Conservation (phyloP, 2,329 filamentous ascomycete species). For the Talaromyces atroroseus region DNA sequence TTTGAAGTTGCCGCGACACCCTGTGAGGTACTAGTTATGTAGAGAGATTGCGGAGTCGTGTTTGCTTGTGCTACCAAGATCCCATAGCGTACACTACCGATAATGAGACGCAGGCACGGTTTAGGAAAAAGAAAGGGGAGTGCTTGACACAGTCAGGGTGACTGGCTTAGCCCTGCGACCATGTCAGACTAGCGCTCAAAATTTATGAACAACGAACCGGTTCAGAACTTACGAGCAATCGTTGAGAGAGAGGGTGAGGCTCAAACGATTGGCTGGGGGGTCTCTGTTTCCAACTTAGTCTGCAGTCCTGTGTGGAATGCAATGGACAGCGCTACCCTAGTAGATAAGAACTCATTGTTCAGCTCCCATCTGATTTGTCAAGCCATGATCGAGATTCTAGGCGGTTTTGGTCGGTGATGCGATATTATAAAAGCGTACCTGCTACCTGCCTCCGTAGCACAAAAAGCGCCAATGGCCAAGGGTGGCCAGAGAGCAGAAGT, state of each 20-base stretch:
- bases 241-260: not conserved
- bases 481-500: not conserved
- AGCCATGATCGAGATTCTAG: not conserved
- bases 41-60: not conserved
- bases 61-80: not conserved
- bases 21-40: not conserved
- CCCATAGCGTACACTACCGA: not conserved
- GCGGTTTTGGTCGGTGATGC: not conserved
- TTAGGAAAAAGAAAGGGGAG: not conserved
- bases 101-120: constrained; percentile 1
- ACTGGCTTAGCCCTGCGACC: not conserved
- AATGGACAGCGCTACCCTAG: not conserved
- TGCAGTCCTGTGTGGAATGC: not conserved
- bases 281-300: not conserved
- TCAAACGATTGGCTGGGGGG: constrained; percentile 2
- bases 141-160: not conserved
- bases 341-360: not conserved
- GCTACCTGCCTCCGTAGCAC: not conserved
- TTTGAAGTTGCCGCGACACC: not conserved
- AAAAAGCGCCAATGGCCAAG: not conserved
- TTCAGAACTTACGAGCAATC: not conserved
- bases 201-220: not conserved
- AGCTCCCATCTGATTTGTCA: not conserved
- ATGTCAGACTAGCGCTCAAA: not conserved
- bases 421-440: not conserved